Percentiles rank a stretch among this genome's conserved stretches.
Evolutionary conservation across 306 rosid species (phyloP).

Genomic region (Cicer yamashitae): DNA sequence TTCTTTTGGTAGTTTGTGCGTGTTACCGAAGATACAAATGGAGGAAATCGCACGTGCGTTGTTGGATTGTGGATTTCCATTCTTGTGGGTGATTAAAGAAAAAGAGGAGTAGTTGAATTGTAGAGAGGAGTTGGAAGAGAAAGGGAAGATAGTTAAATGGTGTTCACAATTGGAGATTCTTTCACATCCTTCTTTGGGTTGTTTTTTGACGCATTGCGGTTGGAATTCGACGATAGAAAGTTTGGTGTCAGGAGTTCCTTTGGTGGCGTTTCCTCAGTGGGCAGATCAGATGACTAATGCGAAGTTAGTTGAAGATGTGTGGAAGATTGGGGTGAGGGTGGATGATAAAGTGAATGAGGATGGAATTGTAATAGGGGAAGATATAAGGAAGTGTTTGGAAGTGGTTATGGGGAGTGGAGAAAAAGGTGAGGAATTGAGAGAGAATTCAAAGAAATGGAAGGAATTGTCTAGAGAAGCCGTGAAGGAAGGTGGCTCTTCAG

Average conservation of each 20-base stretch:
- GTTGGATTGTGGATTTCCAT: slow-evolving; percentile 53
- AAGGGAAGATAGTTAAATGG: slow-evolving; percentile 63
- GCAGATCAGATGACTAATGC: slow-evolving; percentile 62
- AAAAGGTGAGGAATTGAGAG: slow-evolving; percentile 46
- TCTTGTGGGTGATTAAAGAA: slow-evolving; percentile 63
- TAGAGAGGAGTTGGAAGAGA: slow-evolving; percentile 41
- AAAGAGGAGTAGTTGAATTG: slow-evolving; percentile 35
- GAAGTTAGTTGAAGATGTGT: slow-evolving; percentile 55
- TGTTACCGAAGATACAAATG: slow-evolving; percentile 47
- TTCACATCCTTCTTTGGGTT: slow-evolving; percentile 52
- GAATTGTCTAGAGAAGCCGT: slow-evolving; percentile 44
- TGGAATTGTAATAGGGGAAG: slow-evolving; percentile 40
- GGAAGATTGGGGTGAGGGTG: slow-evolving; percentile 61
- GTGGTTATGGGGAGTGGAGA: slow-evolving; percentile 54
- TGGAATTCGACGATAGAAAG: slow-evolving; percentile 66
- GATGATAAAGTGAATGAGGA: slow-evolving; percentile 10
- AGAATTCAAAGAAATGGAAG: slow-evolving; percentile 50
- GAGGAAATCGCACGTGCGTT: slow-evolving; percentile 65
- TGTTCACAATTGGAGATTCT: slow-evolving; percentile 63
- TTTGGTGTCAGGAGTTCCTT: slow-evolving; percentile 52
- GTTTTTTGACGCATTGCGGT: slow-evolving; percentile 62
- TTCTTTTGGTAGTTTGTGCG: slow-evolving; percentile 60
- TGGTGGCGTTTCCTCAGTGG: slow-evolving; percentile 60
- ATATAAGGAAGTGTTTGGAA: slow-evolving; percentile 54
- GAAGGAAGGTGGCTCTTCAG: slow-evolving; percentile 47